These are phyloP conservation scores for Vigna unguiculata DNA, from an alignment of 306 rosid species.

Conservation along the genomic window DNA sequence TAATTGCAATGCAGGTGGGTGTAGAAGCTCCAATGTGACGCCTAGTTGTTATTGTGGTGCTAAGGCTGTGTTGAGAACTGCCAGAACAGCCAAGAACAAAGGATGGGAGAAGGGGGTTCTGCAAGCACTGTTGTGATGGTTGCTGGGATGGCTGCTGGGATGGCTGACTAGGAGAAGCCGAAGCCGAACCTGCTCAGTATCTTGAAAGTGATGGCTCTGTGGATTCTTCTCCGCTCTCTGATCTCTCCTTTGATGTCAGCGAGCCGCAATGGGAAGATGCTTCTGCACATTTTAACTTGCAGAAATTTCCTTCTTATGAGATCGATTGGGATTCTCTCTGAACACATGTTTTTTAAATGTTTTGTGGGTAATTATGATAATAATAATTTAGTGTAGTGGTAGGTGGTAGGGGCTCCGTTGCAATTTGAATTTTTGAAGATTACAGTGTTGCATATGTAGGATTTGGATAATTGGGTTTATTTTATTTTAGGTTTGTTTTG, in stretches of 20 bases:
- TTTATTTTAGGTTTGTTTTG: not conserved
- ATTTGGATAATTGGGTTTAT: constrained; percentile 20
- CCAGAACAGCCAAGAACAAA: no score
- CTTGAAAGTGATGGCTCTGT: constrained; percentile 75
- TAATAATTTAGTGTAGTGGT: constrained; percentile 10
- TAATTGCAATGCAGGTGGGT: no score
- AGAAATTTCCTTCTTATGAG: constrained; percentile 90
- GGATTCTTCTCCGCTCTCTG: constrained; percentile 86
- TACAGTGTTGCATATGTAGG: constrained; percentile 61
- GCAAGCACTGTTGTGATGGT: no score
- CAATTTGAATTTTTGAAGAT: constrained; percentile 78
- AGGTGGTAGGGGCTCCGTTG: constrained; percentile 46
- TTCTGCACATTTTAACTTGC: constrained; percentile 54
- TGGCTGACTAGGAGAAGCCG: no score
- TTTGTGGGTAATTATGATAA: not conserved
- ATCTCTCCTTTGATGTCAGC: constrained; percentile 69
- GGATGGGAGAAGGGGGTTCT: no score
- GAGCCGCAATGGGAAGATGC: constrained; percentile 69
- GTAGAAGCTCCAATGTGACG: no score
- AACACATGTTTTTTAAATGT: not conserved
- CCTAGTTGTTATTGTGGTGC: no score
- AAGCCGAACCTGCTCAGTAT: constrained; percentile 48
- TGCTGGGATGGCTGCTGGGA: no score
- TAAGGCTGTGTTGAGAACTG: no score
- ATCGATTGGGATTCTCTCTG: constrained; percentile 90